phyloP scores from a whole-genome alignment of 1,284 basidiomycete genomes.

The Ceratorhiza oryzae-sativae region DNA sequence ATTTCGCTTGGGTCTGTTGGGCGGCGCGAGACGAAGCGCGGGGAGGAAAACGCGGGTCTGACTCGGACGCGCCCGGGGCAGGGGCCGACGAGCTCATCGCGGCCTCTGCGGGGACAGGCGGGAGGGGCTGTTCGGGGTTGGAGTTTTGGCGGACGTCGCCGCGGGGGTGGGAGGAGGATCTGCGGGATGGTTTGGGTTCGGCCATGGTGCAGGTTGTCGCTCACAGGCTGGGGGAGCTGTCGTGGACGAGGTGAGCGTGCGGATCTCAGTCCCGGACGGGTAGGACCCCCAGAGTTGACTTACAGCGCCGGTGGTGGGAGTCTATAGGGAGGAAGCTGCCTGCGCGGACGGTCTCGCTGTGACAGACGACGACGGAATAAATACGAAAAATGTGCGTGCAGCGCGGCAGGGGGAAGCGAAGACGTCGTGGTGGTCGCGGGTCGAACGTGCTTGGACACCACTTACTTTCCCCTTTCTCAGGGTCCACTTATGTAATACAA shows the following conservation, averaged over 20 bases:
- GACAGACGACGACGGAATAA: not conserved
- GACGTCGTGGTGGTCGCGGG: constrained; percentile 8
- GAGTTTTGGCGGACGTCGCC: constrained; percentile 1
- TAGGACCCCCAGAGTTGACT: not conserved
- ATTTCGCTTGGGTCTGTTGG: not conserved
- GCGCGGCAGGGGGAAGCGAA: not conserved
- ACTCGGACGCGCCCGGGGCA: constrained; percentile 4
- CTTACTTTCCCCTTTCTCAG: not conserved
- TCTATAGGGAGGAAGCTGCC: not conserved
- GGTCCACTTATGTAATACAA: constrained; percentile 20
- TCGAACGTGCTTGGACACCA: constrained; percentile 33
- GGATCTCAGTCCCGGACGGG: constrained; percentile 19
- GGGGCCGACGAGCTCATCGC: constrained; percentile 5
- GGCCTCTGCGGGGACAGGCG: not conserved
- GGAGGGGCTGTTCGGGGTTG: constrained; percentile 12
- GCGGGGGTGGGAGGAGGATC: constrained; percentile 19
- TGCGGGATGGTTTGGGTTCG: constrained; percentile 16
- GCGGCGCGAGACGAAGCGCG: constrained; percentile 12
- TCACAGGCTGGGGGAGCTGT: not conserved
- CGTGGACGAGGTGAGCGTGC: constrained; percentile 1
- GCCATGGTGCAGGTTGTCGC: constrained; percentile 11
- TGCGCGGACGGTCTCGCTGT: not conserved
- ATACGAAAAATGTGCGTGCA: not conserved
- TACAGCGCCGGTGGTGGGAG: constrained; percentile 2
- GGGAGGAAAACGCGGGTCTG: constrained; percentile 16